These are phyloP conservation scores for Halophytophthora polymorphica DNA, from an alignment of 352 stramenopile species.

Conservation along the genomic window DNA sequence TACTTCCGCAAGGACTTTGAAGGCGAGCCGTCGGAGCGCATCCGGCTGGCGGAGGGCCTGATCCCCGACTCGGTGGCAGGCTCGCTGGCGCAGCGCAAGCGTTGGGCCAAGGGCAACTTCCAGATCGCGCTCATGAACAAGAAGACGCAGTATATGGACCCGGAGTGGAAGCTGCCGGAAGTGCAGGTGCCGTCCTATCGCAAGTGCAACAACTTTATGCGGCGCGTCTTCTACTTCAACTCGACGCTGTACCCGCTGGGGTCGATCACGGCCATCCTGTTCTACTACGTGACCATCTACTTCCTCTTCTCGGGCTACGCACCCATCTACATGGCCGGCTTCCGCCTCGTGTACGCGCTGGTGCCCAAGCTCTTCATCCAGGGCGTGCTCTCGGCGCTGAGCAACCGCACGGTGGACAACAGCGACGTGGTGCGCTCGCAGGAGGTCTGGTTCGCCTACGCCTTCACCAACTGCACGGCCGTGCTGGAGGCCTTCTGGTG, in stretches of 20 bases:
- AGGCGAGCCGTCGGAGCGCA: conserved; percentile 68
- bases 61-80: conserved; percentile 72
- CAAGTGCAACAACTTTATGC: conserved; percentile 73
- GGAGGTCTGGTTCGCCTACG: conserved; percentile 83
- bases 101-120: conserved; percentile 87
- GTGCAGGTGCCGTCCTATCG: conserved; percentile 55
- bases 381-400: conserved; percentile 68
- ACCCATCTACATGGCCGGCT: conserved; percentile 76
- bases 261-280: conserved; percentile 76
- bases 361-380: conserved; percentile 81
- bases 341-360: conserved; percentile 68
- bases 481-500: conserved; percentile 79
- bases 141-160: conserved; percentile 74
- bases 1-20: conserved; percentile 90
- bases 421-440: conserved; percentile 81
- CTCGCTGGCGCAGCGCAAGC: conserved; percentile 73
- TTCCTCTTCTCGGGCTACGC: conserved; percentile 80
- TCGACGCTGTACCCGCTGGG: conserved; percentile 76
- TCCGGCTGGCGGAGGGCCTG: conserved; percentile 72
- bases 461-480: conserved; percentile 77
- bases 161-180: conserved; percentile 76
- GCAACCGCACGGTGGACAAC: conserved; percentile 82
- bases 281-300: conserved; percentile 86
- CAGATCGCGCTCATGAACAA: conserved; percentile 85
- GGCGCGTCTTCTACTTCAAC: conserved; percentile 79